Percentiles rank a stretch among this genome's conserved stretches.
Conservation (phyloP, 2,329 filamentous ascomycete genomes). For the Cordyceps cicadae region DNA sequence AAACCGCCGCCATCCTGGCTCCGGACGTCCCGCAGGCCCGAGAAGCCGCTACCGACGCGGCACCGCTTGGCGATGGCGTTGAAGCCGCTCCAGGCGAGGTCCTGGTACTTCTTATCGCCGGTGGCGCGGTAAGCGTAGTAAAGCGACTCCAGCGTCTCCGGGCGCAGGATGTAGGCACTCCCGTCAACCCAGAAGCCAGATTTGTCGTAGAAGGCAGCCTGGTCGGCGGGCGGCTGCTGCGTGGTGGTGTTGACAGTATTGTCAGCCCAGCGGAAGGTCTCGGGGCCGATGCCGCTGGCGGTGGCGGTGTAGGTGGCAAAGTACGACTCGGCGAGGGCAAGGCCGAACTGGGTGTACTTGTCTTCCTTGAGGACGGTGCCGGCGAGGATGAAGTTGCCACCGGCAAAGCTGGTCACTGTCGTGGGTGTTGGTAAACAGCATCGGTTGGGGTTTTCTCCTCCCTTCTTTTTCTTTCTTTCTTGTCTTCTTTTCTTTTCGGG, state of each 20-base stretch:
- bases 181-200: constrained; percentile 65
- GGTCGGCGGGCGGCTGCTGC: constrained; percentile 42
- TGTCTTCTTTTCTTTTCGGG: too few species aligned
- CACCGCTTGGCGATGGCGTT: constrained; percentile 56
- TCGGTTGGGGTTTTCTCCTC: constrained; percentile 20
- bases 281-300: constrained; percentile 67
- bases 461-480: too few species aligned
- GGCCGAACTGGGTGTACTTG: constrained; percentile 65
- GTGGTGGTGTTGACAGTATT: constrained; percentile 52
- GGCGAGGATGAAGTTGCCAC: constrained; percentile 77
- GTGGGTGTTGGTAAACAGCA: constrained; percentile 37
- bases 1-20: constrained; percentile 49
- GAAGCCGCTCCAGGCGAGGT: constrained; percentile 79
- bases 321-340: constrained; percentile 64
- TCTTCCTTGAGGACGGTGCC: constrained; percentile 59
- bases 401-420: constrained; percentile 72
- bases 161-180: constrained; percentile 58
- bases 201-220: constrained; percentile 57
- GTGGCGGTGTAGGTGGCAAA: constrained; percentile 64
- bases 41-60: constrained; percentile 58
- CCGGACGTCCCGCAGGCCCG: constrained; percentile 59
- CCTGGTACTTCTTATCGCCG: constrained; percentile 65
- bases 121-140: constrained; percentile 85
- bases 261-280: constrained; percentile 57
- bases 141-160: constrained; percentile 75